A percentile compares a stretch with the other conserved stretches of the same genome.
These are phyloP conservation scores for Stramenopiles sp. DNA, from an alignment of 352 stramenopile genomes.

Conservation along the genomic window DNA sequence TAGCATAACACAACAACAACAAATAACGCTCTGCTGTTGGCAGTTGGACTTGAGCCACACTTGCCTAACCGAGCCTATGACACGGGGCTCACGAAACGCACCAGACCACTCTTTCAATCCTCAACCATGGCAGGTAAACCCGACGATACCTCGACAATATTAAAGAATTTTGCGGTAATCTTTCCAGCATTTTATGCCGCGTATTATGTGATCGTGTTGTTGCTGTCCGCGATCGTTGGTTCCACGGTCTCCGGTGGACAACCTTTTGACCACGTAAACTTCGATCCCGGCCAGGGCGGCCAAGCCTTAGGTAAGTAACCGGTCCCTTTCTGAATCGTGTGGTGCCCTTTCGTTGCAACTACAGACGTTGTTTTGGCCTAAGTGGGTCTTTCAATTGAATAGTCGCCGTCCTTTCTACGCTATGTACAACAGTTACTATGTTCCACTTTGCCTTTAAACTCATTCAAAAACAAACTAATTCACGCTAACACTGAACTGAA, in stretches of 20 bases:
- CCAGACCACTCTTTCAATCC: too few species aligned
- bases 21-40: too few species aligned
- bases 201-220: background rate
- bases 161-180: constrained; percentile 8
- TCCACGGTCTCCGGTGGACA: background rate
- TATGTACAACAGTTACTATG: background rate
- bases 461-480: too few species aligned
- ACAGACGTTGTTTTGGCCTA: too few species aligned
- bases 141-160: background rate
- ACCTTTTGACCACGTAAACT: background rate
- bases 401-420: too few species aligned
- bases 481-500: too few species aligned
- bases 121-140: constrained; percentile 6
- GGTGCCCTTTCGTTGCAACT: background rate
- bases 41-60: too few species aligned
- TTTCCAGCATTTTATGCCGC: background rate
- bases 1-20: too few species aligned
- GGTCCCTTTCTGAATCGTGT: background rate
- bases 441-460: background rate
- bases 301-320: background rate
- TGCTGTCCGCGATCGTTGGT: background rate
- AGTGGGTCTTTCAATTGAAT: too few species aligned
- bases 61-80: too few species aligned
- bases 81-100: too few species aligned
- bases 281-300: background rate